Base-by-base conservation (phyloP, 2,329 filamentous ascomycete genomes). In the Proliferodiscus dingleyae region DNA sequence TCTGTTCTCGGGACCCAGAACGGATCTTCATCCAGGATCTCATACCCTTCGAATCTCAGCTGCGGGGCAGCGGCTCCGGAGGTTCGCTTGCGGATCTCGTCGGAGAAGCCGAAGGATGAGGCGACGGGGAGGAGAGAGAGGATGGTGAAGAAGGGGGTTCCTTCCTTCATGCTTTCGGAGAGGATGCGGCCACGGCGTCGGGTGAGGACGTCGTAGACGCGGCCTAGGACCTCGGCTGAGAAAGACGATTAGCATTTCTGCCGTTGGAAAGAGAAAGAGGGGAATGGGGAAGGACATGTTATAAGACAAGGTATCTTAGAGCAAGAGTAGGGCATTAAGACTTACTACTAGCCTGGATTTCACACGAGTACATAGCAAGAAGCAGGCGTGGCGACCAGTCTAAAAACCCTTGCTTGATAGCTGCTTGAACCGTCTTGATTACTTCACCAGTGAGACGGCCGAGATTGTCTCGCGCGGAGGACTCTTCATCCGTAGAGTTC, bases 1-100 rank as follows among this genome's bases (percentile, higher is more conserved):
- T 97, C 93, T 0, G 91, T 97, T 54, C 89, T 89, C 1, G 93
- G 93, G 37, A 95, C 89, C 93, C 93, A 98, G 71, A 94, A 95
- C 0, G 93, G 93, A 71, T 98, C 93, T 68, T 96, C 85, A 64
- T 97, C 89, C 2, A 97, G 73, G 57, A 95, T 79, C 66, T 96
- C 89, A 62, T 90, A 98, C 1, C 93, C 93, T 6, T 87, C 80
- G 64, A 97, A 98, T 50, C 95, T 85, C 29, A 98, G 75, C 72
- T 97, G 93, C 40, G 93, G 93, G 60, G 88, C 86, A 1, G 93
- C 93, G 3, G 87, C 88, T 3, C 93, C 93, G 5, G 84, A 89
- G 1, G 89, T 95, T 5, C 90, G 80, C 70, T 97, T 97, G 47
- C 93, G 82, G 70, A 98, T 97, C 68, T 98, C 93, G 63, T 97